Base-by-base conservation (phyloP, 768 basidiomycete genomes). In the Amanita brunnescens region DNA sequence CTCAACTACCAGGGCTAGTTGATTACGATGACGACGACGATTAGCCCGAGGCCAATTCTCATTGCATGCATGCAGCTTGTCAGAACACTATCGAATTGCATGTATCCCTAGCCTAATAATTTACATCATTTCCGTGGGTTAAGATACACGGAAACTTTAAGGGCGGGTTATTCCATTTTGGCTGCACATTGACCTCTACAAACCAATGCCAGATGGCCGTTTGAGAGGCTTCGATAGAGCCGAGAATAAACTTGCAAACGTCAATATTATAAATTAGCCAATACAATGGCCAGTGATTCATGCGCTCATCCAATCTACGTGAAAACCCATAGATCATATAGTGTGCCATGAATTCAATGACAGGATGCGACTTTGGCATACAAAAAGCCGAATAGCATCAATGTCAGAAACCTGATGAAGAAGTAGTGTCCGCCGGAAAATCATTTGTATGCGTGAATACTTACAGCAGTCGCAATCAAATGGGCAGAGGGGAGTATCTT, bases 401-500 rank as follows among this genome's bases (percentile, higher is more conserved):
- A 44, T 7, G 9, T 61, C 54, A 65, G 54, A 59, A 61, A 63
- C 59, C 58, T 62, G 29, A 5, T 29, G 10, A 46, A 45, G 14
- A 47, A 18, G n/a, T n/a, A 33, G 49, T 53, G 14, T 5, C 29
- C n/a, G 43, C 30, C 29, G 38, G 40, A 14, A 35, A 37, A 43
- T 6, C 14, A 44, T 20, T n/a, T 26, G n/a, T 52, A 21, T 23
- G 10, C 26, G 16, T 20, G 35, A 37, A 41, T 18, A 64, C 87
- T 67, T 59, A 90, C 91, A 92, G 59, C 91, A 92, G 33, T 87
- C 74, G 64, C 91, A 92, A 63, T 92, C 91, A 61, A 92, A 92
- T 5, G 91, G 91, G 69, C 90, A 92, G 35, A 87, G 64, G 2
- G 86, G 78, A 0, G 90, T 91, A 64, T 87, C 90, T 92, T 66